Evolutionary conservation across 2,329 filamentous ascomycete genomes (phyloP), one percentile per base, ranked within the genome.

Genomic region (Aspergillus intermedius): DNA sequence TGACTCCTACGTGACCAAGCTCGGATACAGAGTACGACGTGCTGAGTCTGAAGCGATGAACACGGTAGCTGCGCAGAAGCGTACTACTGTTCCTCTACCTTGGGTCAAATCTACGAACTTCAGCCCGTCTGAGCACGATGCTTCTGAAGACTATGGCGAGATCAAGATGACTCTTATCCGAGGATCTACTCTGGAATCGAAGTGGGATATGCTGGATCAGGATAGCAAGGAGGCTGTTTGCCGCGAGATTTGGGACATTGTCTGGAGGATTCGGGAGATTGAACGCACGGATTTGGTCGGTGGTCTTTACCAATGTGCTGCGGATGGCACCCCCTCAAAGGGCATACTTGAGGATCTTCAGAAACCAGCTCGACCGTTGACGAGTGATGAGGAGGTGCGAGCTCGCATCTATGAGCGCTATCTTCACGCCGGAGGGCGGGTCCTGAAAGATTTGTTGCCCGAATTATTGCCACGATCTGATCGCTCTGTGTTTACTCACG

Each of bases 401-500:
- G 44, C 45, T 37, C 56, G 60, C 19, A 61, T 64, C 13, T 57
- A 51, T 41, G 54, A 62, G 41, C 57, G 56, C 21, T 63, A 63
- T 49, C 8, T 56, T 17, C 50, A 62, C n/a, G 58, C 44, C 10
- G 52, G 49, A 17, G 61, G 59, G 10, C 45, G 30, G 42, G 53
- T 47, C 12, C 59, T 57, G 47, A 49, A 56, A 40, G 32, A 56
- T 47, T 13, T 56, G 35, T 47, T 61, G 39, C 54, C 48, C 1
- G 46, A 57, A 21, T 61, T 62, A 59, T 45, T 63, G 8, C 61
- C 53, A 22, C 46, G 35, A 17, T 60, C 64, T 49, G 49, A 49
- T 23, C 19, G n/a, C 8, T 52, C 58, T 5, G 55, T 63, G n/a
- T 64, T 68, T 51, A 63, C 65, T 5, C 67, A 69, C 46, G 60